phyloP scores from a whole-genome alignment of 2,329 filamentous ascomycete species.

The Verticillium nonalfalfae region DNA sequence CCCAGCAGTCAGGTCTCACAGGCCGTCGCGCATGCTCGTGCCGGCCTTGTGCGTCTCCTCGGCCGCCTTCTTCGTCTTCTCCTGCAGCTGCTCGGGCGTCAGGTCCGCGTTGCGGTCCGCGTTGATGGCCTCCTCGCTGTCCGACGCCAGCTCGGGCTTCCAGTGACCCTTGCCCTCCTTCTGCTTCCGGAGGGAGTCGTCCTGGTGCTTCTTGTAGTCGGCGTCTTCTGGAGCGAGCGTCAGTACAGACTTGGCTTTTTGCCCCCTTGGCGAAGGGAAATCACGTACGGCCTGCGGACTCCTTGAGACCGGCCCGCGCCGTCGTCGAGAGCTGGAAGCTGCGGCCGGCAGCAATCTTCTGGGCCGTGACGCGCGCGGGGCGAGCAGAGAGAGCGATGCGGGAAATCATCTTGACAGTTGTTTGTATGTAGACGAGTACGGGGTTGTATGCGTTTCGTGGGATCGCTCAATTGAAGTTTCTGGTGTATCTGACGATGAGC shows the following conservation, averaged over 20 bases:
- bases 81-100: slow-evolving; percentile 43
- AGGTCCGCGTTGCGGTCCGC: slow-evolving; percentile 49
- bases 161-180: slow-evolving; percentile 66
- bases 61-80: slow-evolving; percentile 50
- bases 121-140: slow-evolving; percentile 73
- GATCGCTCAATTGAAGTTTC: too few relatives aligned
- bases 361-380: slow-evolving; percentile 11
- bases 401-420: slow-evolving; percentile 20
- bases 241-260: background rate
- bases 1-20: background rate
- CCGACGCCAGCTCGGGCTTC: slow-evolving; percentile 70
- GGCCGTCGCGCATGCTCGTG: slow-evolving; percentile 27
- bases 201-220: slow-evolving; percentile 52
- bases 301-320: slow-evolving; percentile 24
- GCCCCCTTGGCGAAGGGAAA: too few relatives aligned
- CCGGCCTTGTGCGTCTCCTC: slow-evolving; percentile 40
- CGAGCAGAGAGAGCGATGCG: slow-evolving; percentile 18
- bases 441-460: background rate
- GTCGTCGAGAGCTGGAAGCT: slow-evolving; percentile 21
- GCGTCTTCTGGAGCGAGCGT: slow-evolving; percentile 20
- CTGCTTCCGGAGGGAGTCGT: slow-evolving; percentile 58
- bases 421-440: background rate
- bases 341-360: slow-evolving; percentile 14
- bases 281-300: slow-evolving; percentile 27
- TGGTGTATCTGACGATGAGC: background rate